Base-by-base conservation (phyloP, 495 filamentous ascomycete species). In the Tirmania nivea region DNA sequence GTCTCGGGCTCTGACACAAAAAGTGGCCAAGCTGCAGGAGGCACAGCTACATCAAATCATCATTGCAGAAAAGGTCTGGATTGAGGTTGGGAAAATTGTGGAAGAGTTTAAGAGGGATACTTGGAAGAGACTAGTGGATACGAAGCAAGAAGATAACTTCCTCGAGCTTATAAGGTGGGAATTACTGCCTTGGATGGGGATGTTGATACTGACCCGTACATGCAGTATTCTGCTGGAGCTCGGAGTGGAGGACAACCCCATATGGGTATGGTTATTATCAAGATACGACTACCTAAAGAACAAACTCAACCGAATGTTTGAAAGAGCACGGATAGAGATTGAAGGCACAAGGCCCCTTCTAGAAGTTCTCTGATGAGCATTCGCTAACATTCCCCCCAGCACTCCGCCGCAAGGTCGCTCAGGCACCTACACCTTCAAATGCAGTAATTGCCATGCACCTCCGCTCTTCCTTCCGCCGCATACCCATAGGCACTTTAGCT, bases 211-310 rank as follows among this genome's bases (percentile, higher is more conserved):
- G 10, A 50, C 48, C n/a, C 1, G 3, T 19, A 6, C 0, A 20
- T 25, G 14, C 19, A 50, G 81, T 12, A 75, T 94, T 14, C 72
- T 97, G 34, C 66, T 97, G 31, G 88, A 96, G 66, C 67, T 97
- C 16, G 90, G 90, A 20, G 88, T 94, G 10, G 81, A 90, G 19
- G 86, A 96, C 50, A 96, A 94, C 64, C 90, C 90, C 10, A 89
- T 96, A 51, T 93, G 83, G 83, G 75, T 86, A 1, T 97, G 90
- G 90, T 75, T 97, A 39, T 68, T 87, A 52, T 93, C 83, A 60
- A 78, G 85, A 7, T 87, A 84, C 59, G 84, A 94, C 49, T 82
- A 88, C 60, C 68, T 97, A 37, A 94, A 87, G 61, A 78, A 77
- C 54, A 89, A 83, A 57, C 87, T 94, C 49, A 73, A 74, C 10